Conservation (phyloP, 2,329 filamentous ascomycete genomes). For the Daldinia eschscholtzii region DNA sequence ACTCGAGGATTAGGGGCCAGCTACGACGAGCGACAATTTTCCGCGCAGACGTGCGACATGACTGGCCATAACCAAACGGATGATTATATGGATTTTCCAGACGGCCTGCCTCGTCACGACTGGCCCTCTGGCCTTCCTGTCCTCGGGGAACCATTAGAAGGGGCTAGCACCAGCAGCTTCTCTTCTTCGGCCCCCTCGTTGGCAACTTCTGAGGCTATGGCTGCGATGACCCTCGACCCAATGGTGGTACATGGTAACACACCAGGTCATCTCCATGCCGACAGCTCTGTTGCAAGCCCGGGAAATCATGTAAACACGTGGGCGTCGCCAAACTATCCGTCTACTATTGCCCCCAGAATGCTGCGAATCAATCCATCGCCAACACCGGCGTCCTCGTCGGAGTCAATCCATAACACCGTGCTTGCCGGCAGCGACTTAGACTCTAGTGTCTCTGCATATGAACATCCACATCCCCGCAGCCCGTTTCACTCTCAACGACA, state of each 20-base stretch:
- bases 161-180: slow-evolving; percentile 45
- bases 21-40: slow-evolving; percentile 41
- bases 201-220: slow-evolving; percentile 47
- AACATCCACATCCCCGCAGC: slow-evolving; percentile 32
- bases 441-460: slow-evolving; percentile 33
- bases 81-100: slow-evolving; percentile 34
- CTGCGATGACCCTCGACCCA: slow-evolving; percentile 46
- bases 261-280: slow-evolving; percentile 3
- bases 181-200: slow-evolving; percentile 48
- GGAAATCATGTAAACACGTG: slow-evolving; percentile 30
- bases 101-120: slow-evolving; percentile 37
- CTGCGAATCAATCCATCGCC: slow-evolving; percentile 50
- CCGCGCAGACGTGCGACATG: slow-evolving; percentile 43
- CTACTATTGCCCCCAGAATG: slow-evolving; percentile 51
- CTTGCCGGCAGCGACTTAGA: slow-evolving; percentile 41
- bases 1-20: slow-evolving; percentile 37
- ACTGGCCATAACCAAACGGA: slow-evolving; percentile 28
- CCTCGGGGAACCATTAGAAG: slow-evolving; percentile 46
- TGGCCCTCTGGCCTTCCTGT: slow-evolving; percentile 38
- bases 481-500: slow-evolving; percentile 31
- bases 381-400: slow-evolving; percentile 48
- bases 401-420: slow-evolving; percentile 43
- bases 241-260: slow-evolving; percentile 22
- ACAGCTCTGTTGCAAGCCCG: slow-evolving; percentile 8
- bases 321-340: slow-evolving; percentile 35